A percentile compares a stretch with the other conserved stretches of the same genome.
Evolutionary conservation across 2,329 filamentous ascomycete genomes (phyloP).

Genomic region (Phyllosticta paracitricarpa): DNA sequence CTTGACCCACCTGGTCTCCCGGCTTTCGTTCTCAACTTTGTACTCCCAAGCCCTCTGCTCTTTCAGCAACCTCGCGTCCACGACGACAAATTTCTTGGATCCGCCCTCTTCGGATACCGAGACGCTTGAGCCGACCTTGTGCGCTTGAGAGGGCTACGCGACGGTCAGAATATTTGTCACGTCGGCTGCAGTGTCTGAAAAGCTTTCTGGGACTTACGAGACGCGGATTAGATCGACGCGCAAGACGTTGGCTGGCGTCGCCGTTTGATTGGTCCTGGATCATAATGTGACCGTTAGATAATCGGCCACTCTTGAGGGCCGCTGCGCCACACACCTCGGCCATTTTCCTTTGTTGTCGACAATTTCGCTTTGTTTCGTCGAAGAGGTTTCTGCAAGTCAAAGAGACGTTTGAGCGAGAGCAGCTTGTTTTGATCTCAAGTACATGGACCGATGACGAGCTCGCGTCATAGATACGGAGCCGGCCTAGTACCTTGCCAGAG

Average conservation of each 20-base stretch:
- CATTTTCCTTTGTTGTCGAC: no score
- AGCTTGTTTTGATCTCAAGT: no score
- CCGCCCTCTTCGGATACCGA: neutral
- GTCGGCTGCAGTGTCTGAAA: neutral
- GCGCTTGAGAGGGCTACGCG: conserved; percentile 1
- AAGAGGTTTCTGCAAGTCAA: no score
- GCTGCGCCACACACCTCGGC: no score
- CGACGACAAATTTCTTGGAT: neutral
- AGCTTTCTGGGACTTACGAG: neutral
- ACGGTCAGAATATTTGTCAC: neutral
- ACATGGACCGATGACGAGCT: no score
- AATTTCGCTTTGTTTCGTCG: no score
- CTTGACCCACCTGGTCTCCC: neutral
- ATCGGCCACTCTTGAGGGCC: no score
- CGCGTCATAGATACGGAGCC: no score
- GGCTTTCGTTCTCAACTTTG: neutral
- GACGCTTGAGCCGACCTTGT: neutral
- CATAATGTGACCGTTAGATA: no score
- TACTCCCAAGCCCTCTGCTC: conserved; percentile 1
- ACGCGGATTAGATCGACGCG: conserved; percentile 2
- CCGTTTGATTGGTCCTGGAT: neutral
- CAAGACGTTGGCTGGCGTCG: neutral
- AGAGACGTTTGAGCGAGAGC: no score
- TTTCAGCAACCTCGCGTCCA: neutral
- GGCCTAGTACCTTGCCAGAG: no score